Base-by-base conservation (phyloP, 176 grass and related monocot species). In the Bolboschoenus planiculmis region DNA sequence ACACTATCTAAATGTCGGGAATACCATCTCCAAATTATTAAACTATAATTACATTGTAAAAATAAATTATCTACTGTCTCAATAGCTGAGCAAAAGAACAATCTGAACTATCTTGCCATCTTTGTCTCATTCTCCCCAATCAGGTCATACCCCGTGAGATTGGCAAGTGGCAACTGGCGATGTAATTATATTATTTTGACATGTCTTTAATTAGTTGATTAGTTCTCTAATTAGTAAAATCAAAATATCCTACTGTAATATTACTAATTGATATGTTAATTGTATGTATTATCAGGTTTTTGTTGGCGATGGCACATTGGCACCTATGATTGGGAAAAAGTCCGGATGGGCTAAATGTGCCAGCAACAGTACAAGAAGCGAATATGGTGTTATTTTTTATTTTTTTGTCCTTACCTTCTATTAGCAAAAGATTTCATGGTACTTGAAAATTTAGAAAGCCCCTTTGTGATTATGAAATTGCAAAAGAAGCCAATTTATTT, bases 241-340 rank as follows among this genome's bases (percentile, higher is more conserved):
- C 14, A 5, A 30, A 15, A 62, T 63, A 23, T 60, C 40, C 7
- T 44, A 40, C 36, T 63, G 20, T 16, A 2, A 11, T 44, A 46
- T 7, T 15, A 14, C 39, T 81, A 43, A 29, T 31, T 81, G 34
- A 67, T 44, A 62, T 40, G 23, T 78, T 24, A 14, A 53, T 76
- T 88, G 31, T 36, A 59, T 75, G 16, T 73, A 78, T 53, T 18
- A 20, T 81, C 86, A 98, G 95, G 88, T 98, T 98, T 89, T 93
- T 98, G 95, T 90, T 27, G 90, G 92, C 47, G 88, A 95, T 68
- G 95, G 95, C 46, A 92, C 95, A n/a, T 71, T 31, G 76, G n/a
- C n/a, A n/a, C n/a, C n/a, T n/a, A n/a, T 83, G 67, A 84, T 79
- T 98, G 92, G 90, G 95, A 87, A 78, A 91, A 91, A 76, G n/a